Base-by-base conservation (phyloP, 768 basidiomycete species). In the Podaxis sp. region DNA sequence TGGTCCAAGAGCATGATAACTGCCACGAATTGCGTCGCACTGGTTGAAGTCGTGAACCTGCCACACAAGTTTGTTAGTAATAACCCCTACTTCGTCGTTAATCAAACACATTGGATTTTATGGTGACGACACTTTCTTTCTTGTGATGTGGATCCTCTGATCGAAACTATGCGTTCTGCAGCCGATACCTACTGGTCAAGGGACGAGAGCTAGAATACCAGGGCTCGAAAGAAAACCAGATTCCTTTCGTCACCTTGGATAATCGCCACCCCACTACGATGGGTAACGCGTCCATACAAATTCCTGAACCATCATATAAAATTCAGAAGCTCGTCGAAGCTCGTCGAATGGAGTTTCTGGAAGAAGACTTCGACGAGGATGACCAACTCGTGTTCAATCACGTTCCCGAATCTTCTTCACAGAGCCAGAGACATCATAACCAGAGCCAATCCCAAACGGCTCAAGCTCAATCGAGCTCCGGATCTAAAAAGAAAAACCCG, bases 91-190 rank as follows among this genome's bases (percentile, higher is more conserved):
- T 84, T 85, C 62, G 88, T 90, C 3, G 80, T 90, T 41, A 72
- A 82, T 20, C 75, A 89, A 59, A 87, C 87, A 1, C 80, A 85
- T 46, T 90, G 89, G 88, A 87, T 90, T 57, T 78, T 88, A 70
- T 88, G 87, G 87, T 86, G 66, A 49, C 83, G 68, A 26, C 24
- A 49, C 40, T 30, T 41, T 4, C 12, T 54, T 49, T 46, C 15
- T 46, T 3, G 17, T 7, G 20, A 17, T 46, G 8, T 20, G n/a
- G 20, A 7, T 10, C 4, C 10, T 60, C 11, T 7, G 17, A 5
- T 56, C 24, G 15, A 48, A 66, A 33, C 51, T 51, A 12, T 13
- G 28, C 22, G 38, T 22, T 28, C 3, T 48, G 4, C 56, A 87
- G 85, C 66, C 87, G 87, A 7, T 90, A 88, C 72, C 77, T 90